These are phyloP conservation scores for Corynascus novoguineensis DNA, from an alignment of 495 filamentous ascomycete genomes.

Conservation along the genomic window DNA sequence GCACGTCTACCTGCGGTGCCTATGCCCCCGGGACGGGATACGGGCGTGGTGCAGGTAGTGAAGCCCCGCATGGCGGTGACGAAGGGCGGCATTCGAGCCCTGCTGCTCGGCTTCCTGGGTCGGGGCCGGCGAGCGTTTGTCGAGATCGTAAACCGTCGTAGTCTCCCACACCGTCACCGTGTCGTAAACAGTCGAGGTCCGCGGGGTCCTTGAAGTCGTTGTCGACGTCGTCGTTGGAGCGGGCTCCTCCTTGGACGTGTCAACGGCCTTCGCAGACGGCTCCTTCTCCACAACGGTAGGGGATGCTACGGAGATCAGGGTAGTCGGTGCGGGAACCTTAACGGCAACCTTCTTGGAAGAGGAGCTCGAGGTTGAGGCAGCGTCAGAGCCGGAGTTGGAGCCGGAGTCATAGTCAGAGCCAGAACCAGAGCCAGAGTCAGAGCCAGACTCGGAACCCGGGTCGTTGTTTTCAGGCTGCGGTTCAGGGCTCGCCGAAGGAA, in stretches of 20 bases:
- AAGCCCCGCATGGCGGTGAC: constrained; percentile 11
- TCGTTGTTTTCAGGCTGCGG: background rate
- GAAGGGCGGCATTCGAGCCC: background rate
- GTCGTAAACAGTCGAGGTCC: constrained; percentile 37
- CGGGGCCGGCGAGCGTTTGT: constrained; percentile 18
- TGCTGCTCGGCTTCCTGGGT: constrained; percentile 14
- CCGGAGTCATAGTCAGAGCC: background rate
- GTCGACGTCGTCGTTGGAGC: constrained; percentile 7
- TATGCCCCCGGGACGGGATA: constrained; percentile 13
- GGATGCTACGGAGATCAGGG: constrained; percentile 7
- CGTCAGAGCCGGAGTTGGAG: background rate
- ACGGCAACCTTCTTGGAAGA: background rate
- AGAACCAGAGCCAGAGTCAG: background rate
- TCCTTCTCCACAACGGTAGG: background rate
- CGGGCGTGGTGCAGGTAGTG: constrained; percentile 29
- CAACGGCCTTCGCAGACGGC: background rate
- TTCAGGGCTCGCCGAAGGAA: constrained; percentile 15
- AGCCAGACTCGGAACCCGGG: background rate
- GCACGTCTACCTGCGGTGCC: constrained; percentile 9
- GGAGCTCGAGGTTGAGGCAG: too few species aligned
- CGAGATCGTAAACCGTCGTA: constrained; percentile 52
- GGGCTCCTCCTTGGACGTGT: constrained; percentile 1
- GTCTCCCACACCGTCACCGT: constrained; percentile 32
- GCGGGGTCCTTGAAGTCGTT: constrained; percentile 1
- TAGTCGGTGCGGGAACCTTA: constrained; percentile 6